Conservation (phyloP, 208 protist species). For the Naegleria lovaniensis region DNA sequence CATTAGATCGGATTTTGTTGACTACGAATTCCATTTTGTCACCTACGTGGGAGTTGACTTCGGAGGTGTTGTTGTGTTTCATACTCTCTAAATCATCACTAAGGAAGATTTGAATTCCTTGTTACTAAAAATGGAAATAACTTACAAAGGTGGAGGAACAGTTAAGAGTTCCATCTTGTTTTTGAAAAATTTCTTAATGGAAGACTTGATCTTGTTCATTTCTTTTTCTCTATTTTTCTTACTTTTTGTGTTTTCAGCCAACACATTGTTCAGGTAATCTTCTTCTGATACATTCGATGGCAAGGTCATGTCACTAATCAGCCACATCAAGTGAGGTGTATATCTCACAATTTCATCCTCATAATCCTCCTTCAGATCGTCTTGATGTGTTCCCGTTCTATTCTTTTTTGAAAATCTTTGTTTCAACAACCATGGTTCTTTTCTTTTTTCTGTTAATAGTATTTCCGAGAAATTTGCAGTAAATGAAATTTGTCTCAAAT, state of each 20-base stretch:
- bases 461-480: not conserved
- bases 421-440: too few relatives aligned
- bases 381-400: not conserved
- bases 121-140: not conserved
- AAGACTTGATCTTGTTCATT: not conserved
- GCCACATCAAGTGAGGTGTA: not conserved
- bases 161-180: not conserved
- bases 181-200: not conserved
- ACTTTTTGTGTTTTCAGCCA: not conserved
- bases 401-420: too few relatives aligned
- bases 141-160: not conserved
- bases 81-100: not conserved
- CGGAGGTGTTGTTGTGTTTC: too few relatives aligned
- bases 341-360: not conserved
- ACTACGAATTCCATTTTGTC: not conserved
- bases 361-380: not conserved
- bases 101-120: not conserved
- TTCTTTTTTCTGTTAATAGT: not conserved
- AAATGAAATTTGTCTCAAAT: not conserved
- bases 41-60: not conserved
- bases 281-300: not conserved
- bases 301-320: not conserved
- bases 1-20: not conserved
- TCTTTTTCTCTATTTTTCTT: not conserved
- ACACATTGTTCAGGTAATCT: not conserved